phyloP scores from a whole-genome alignment of 306 rosid species.

The Begonia peltatifolia region DNA sequence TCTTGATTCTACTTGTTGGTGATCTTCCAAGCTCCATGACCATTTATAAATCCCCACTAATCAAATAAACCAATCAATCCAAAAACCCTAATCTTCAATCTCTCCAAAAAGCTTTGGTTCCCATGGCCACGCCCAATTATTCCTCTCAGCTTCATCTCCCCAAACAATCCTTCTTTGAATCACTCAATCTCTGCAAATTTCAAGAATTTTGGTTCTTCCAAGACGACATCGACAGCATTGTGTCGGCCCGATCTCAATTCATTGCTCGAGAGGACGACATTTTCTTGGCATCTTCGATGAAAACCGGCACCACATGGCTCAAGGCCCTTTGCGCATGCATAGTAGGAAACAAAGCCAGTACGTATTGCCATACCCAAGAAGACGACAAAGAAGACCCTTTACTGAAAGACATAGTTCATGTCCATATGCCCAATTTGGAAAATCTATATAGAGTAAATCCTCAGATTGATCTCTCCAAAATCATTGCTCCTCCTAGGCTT shows the following conservation, averaged over 20 bases:
- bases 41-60: background rate
- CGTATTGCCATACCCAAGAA: background rate
- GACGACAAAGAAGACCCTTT: conserved; percentile 6
- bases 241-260: background rate
- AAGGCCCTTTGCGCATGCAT: conserved; percentile 11
- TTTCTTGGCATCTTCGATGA: conserved; percentile 12
- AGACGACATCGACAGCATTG: conserved; percentile 5
- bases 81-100: background rate
- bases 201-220: conserved; percentile 14
- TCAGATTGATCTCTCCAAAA: conserved; percentile 3
- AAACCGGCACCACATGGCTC: conserved; percentile 18
- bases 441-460: conserved; percentile 5
- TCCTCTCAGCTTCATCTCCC: background rate
- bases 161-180: conserved; percentile 6
- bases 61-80: background rate
- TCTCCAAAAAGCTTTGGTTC: too few relatives aligned
- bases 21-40: background rate
- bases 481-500: conserved; percentile 9
- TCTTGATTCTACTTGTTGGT: background rate
- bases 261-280: conserved; percentile 9
- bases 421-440: conserved; percentile 10
- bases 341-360: background rate
- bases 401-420: conserved; percentile 7
- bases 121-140: too few relatives aligned
- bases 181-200: conserved; percentile 5